Percentiles rank a stretch among this genome's conserved stretches.
Evolutionary conservation across 2,329 filamentous ascomycete species (phyloP).

Genomic region (Scytalidium sp.): DNA sequence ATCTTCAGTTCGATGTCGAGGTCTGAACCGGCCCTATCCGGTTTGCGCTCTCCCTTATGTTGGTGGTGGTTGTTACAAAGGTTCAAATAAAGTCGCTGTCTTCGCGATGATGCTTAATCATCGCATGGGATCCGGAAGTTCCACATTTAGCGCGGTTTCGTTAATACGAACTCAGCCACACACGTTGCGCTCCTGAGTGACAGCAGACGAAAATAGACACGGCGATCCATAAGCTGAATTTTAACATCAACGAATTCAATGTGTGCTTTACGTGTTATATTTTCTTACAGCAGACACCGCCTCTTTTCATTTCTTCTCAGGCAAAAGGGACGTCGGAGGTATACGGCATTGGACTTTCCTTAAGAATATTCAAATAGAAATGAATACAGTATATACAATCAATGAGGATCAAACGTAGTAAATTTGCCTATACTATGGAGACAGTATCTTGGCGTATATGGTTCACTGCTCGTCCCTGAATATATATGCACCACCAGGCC

Average conservation of each 20-base stretch:
- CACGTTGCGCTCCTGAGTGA: not conserved
- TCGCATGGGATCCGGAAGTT: slow-evolving; percentile 2
- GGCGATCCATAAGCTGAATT: not conserved
- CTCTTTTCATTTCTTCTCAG: too few species aligned
- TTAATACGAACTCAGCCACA: not conserved
- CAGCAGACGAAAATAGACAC: not conserved
- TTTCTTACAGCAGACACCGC: too few species aligned
- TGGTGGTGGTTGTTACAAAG: not conserved
- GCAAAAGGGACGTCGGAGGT: too few species aligned
- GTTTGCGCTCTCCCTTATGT: slow-evolving; percentile 3
- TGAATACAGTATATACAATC: not conserved
- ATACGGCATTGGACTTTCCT: too few species aligned
- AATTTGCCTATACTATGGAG: too few species aligned
- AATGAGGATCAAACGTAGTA: too few species aligned
- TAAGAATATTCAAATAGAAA: not conserved
- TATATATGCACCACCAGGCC: slow-evolving; percentile 70
- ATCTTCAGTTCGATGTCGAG: slow-evolving; percentile 19
- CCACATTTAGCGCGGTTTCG: slow-evolving; percentile 6
- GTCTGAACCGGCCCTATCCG: slow-evolving; percentile 21
- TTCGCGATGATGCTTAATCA: slow-evolving; percentile 1
- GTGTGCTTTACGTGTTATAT: too few species aligned
- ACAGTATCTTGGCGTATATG: too few species aligned
- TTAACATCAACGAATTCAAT: too few species aligned
- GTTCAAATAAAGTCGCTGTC: not conserved
- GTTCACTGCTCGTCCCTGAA: slow-evolving; percentile 81